These are phyloP conservation scores for Nakazawaea pomicola DNA, from an alignment of 805 yeast species.

Conservation along the genomic window DNA sequence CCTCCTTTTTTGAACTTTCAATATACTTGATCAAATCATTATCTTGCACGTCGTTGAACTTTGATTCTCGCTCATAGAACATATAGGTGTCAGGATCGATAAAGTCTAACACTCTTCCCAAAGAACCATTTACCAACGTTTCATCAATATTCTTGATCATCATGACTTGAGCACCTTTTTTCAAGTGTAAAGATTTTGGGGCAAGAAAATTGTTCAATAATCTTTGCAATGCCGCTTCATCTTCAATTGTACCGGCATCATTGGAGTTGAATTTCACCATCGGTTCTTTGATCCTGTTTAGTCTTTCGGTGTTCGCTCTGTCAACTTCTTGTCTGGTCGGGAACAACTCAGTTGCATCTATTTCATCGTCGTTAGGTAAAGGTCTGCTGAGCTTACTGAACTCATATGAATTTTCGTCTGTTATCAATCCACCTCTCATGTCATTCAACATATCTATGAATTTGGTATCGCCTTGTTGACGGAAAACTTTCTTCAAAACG, in stretches of 20 bases:
- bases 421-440: constrained; percentile 59
- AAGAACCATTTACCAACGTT: constrained; percentile 69
- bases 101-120: constrained; percentile 53
- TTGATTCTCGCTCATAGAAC: constrained; percentile 27
- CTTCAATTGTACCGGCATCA: constrained; percentile 48
- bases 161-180: constrained; percentile 79
- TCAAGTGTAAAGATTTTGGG: constrained; percentile 50
- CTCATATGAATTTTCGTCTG: constrained; percentile 39
- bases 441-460: constrained; percentile 74
- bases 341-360: constrained; percentile 69
- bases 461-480: constrained; percentile 69
- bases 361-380: constrained; percentile 46
- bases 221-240: constrained; percentile 36
- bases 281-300: constrained; percentile 41
- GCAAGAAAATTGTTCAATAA: constrained; percentile 58
- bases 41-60: constrained; percentile 15
- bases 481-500: constrained; percentile 58
- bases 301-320: constrained; percentile 49
- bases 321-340: constrained; percentile 74
- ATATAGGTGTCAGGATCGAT: constrained; percentile 45
- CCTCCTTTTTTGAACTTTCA: constrained; percentile 6
- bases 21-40: constrained; percentile 17
- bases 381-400: constrained; percentile 51
- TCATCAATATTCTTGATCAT: constrained; percentile 72
- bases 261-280: constrained; percentile 38